Evolutionary conservation across 805 yeast genomes (phyloP).

Genomic region (Hanseniaspora meyeri): DNA sequence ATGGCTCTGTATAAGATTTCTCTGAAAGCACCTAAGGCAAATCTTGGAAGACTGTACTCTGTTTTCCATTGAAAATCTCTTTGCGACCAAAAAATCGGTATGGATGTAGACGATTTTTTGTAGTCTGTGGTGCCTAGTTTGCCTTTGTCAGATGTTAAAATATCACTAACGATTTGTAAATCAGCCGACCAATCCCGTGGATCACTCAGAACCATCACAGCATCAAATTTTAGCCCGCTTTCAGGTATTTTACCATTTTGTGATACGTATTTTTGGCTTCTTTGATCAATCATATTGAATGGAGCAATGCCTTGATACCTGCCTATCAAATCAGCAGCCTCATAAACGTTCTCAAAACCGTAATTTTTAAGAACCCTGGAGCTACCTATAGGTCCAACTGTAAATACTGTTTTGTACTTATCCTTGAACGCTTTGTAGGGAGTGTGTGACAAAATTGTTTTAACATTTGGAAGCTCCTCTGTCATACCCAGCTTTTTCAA

Average conservation of each 20-base stretch:
- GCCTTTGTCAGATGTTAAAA: constrained; percentile 54
- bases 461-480: constrained; percentile 38
- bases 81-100: constrained; percentile 70
- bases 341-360: constrained; percentile 66
- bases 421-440: constrained; percentile 56
- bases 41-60: constrained; percentile 61
- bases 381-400: constrained; percentile 63
- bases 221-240: constrained; percentile 48
- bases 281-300: constrained; percentile 20
- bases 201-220: constrained; percentile 73
- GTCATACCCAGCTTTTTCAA: constrained; percentile 23
- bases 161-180: constrained; percentile 61
- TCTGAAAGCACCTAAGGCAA: constrained; percentile 85
- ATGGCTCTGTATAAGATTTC: constrained; percentile 51
- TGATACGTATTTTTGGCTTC: neutral
- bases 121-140: constrained; percentile 41
- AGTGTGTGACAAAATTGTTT: constrained; percentile 77
- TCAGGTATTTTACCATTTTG: constrained; percentile 28
- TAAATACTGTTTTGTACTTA: constrained; percentile 50
- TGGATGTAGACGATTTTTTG: constrained; percentile 37
- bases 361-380: constrained; percentile 68
- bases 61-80: constrained; percentile 83
- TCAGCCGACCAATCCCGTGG: constrained; percentile 84
- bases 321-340: constrained; percentile 58
- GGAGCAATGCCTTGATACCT: constrained; percentile 55